Evolutionary conservation across 352 stramenopile genomes (phyloP), one percentile per base, ranked within the genome.

Genomic region (Globisporangium iwayamae): DNA sequence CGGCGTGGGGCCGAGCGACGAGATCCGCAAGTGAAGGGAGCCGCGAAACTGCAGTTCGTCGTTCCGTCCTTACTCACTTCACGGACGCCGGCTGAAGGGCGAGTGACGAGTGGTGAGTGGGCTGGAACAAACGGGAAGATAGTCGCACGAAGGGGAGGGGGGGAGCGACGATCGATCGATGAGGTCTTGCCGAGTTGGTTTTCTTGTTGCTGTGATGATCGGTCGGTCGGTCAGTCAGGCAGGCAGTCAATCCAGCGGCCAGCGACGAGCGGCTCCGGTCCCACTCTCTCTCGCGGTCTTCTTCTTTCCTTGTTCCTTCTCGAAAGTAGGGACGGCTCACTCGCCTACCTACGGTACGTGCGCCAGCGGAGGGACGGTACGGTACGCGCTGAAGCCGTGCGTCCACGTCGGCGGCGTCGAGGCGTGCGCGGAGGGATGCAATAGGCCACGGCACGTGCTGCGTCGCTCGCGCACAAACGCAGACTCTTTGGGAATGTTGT

Each of bases 241-340:
- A 50, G 50, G 25, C 25, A 50, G 50, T 60, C 54, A 30, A 60
- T 30, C 53, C n/a, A 59, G 53, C 38, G 34, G 34, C n/a, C 53
- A 47, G 54, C 54, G 54, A 39, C 28, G 50, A 56, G 50, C 48
- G 13, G 48, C 51, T 56, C 28, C 51, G 30, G 47, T 63, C 58
- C 58, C 58, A 63, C 58, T 63, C 58, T 56, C 47, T n/a, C 39
- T 8, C 54, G 54, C 36, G 34, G 56, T 20, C 47, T 56, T 55
- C 47, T 63, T 63, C 43, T 16, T 14, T 52, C 22, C 16, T 30
- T 28, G 16, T 32, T 58, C 43, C 36, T 48, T 47, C 53, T 36
- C 36, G 32, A 36, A 8, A 55, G 20, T 55, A 25, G 5, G 36
- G 36, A 14, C 36, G 36, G 2, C 34, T 39, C 25, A 28, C 25